phyloP scores from a whole-genome alignment of 805 yeast genomes.

The Wickerhamiella galacta region DNA sequence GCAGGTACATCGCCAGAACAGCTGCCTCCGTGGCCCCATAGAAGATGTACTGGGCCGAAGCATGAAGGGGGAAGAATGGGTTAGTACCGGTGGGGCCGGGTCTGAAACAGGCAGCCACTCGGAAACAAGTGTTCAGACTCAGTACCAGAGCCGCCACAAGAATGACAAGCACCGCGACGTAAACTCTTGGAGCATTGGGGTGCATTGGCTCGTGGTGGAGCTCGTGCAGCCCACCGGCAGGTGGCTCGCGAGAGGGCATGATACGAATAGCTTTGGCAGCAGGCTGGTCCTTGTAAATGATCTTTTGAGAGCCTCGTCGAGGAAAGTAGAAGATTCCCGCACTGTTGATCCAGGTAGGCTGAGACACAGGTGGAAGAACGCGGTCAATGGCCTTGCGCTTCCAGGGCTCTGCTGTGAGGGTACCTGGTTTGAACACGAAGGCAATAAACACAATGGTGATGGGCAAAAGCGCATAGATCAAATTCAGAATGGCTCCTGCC shows the following conservation, averaged over 20 bases:
- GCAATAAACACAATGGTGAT: slow-evolving; percentile 33
- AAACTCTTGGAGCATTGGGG: slow-evolving; percentile 20
- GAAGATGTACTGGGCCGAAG: slow-evolving; percentile 45
- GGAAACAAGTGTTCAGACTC: slow-evolving; percentile 18
- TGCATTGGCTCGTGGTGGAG: slow-evolving; percentile 32
- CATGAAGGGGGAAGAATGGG: slow-evolving; percentile 31
- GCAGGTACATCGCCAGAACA: slow-evolving; percentile 37
- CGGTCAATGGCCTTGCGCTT: slow-evolving; percentile 21
- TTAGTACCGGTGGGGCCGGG: slow-evolving; percentile 8
- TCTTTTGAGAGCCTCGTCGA: slow-evolving; percentile 29
- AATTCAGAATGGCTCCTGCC: slow-evolving; percentile 33
- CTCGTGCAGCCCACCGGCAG: slow-evolving; percentile 28
- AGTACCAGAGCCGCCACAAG: slow-evolving; percentile 11
- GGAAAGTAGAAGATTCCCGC: slow-evolving; percentile 45
- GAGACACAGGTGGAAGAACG: slow-evolving; percentile 25
- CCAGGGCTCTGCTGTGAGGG: slow-evolving; percentile 20
- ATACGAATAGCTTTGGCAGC: slow-evolving; percentile 33
- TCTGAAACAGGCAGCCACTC: slow-evolving; percentile 20
- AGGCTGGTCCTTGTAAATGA: slow-evolving; percentile 29
- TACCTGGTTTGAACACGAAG: slow-evolving; percentile 38
- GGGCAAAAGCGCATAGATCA: slow-evolving; percentile 39
- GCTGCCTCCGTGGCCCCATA: slow-evolving; percentile 55
- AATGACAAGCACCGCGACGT: slow-evolving; percentile 27
- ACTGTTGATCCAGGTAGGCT: slow-evolving; percentile 66
- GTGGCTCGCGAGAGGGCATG: slow-evolving; percentile 38